Conservation (phyloP, 345 rosid genomes). For the Rhizophora apiculata region DNA sequence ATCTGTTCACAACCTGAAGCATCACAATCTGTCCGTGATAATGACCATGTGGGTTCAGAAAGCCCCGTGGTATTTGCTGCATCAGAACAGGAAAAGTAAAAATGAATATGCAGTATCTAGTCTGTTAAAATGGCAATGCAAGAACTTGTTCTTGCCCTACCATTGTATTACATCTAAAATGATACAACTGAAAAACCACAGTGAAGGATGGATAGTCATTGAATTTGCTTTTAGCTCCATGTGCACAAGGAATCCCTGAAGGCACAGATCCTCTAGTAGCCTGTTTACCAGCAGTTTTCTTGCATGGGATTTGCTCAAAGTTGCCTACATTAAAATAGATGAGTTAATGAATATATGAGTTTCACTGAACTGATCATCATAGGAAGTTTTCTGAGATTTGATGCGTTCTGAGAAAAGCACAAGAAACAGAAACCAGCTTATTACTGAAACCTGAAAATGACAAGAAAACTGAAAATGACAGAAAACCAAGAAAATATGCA, state of each 20-base stretch:
- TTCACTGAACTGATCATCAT: too few relatives aligned
- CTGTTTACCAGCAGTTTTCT: background rate
- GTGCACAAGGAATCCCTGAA: background rate
- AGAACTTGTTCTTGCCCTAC: background rate
- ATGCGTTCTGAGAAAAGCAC: too few relatives aligned
- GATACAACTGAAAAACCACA: background rate
- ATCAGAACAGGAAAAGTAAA: background rate
- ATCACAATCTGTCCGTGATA: background rate
- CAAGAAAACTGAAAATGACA: too few relatives aligned
- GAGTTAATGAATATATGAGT: background rate
- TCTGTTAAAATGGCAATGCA: background rate
- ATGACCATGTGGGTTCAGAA: background rate
- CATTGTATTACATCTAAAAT: background rate
- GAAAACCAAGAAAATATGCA: too few relatives aligned
- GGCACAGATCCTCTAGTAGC: background rate
- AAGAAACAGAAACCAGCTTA: too few relatives aligned
- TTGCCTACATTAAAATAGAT: background rate
- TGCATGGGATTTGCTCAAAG: background rate
- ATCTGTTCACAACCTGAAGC: constrained; percentile 6
- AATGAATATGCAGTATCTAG: background rate
- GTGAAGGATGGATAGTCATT: background rate
- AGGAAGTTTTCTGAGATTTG: too few relatives aligned
- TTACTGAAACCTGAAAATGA: too few relatives aligned
- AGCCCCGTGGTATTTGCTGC: constrained; percentile 1
- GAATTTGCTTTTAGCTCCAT: constrained; percentile 7